Evolutionary conservation across 495 filamentous ascomycete species (phyloP).

Genomic region (Aspergillus nidulans): DNA sequence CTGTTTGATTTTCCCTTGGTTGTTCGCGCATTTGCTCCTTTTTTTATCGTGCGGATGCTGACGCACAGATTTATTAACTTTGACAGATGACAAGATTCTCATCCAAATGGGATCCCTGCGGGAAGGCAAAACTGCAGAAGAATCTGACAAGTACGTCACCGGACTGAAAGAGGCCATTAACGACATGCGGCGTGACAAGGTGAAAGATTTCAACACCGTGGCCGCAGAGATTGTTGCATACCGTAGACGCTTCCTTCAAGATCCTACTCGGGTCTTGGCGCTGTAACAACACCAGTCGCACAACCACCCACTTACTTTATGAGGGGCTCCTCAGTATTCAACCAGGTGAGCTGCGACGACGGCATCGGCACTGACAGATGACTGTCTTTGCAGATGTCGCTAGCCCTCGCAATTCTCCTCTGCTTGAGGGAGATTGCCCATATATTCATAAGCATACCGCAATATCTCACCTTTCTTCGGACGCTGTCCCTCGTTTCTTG

Average conservation of each 20-base stretch:
- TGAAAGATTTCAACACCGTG: conserved; percentile 77
- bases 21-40: neutral
- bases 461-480: neutral
- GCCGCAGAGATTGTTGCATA: conserved; percentile 77
- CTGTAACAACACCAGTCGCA: conserved; percentile 33
- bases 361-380: conserved; percentile 2
- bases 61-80: conserved; percentile 52
- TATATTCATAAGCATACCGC: conserved; percentile 8
- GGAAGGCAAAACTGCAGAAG: conserved; percentile 66
- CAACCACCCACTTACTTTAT: neutral
- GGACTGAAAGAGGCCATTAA: conserved; percentile 74
- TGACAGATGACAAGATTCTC: conserved; percentile 80
- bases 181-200: conserved; percentile 65
- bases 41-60: conserved; percentile 46
- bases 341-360: conserved; percentile 32
- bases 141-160: conserved; percentile 65
- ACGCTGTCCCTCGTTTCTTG: conserved; percentile 1
- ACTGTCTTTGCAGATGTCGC: neutral
- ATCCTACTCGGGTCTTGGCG: conserved; percentile 45
- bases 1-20: neutral
- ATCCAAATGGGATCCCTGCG: conserved; percentile 70
- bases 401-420: neutral
- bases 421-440: neutral
- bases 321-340: conserved; percentile 2
- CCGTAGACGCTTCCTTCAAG: conserved; percentile 64